Conservation (phyloP, 1,284 basidiomycete genomes). For the Naganishia sp. region DNA sequence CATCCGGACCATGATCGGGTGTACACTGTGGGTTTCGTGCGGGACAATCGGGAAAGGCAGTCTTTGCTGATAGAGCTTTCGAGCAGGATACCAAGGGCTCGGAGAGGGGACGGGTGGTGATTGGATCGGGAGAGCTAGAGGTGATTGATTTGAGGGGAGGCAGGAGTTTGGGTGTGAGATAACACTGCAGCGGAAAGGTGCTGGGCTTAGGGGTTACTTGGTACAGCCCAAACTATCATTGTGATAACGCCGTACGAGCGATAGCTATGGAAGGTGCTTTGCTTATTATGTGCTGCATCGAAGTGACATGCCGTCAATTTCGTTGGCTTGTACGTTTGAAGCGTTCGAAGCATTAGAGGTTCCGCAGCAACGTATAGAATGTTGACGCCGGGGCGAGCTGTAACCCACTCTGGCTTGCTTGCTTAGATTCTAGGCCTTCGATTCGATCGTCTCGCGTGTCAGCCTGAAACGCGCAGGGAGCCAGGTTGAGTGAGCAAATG, state of each 20-base stretch:
- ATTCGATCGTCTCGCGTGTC: background rate
- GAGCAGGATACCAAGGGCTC: slow-evolving; percentile 20
- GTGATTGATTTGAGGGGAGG: slow-evolving; percentile 12
- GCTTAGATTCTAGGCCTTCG: background rate
- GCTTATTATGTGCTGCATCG: no score
- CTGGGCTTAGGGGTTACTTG: no score
- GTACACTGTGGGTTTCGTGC: slow-evolving; percentile 7
- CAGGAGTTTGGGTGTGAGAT: background rate
- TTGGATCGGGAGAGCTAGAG: slow-evolving; percentile 8
- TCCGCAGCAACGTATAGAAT: no score
- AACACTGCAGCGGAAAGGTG: no score
- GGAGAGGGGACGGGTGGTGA: slow-evolving; percentile 17
- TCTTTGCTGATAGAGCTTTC: background rate
- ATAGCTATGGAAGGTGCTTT: no score
- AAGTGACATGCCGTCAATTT: no score
- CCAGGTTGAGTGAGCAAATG: background rate
- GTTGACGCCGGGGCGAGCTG: no score
- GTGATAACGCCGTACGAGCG: no score
- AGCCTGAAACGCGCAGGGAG: background rate
- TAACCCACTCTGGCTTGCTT: no score
- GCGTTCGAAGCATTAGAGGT: no score
- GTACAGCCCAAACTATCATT: no score
- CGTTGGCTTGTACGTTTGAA: no score
- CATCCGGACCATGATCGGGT: slow-evolving; percentile 61
- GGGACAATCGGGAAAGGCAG: background rate